These are phyloP conservation scores for Xylaria sp. DNA, from an alignment of 2,329 filamentous ascomycete genomes.

Conservation along the genomic window DNA sequence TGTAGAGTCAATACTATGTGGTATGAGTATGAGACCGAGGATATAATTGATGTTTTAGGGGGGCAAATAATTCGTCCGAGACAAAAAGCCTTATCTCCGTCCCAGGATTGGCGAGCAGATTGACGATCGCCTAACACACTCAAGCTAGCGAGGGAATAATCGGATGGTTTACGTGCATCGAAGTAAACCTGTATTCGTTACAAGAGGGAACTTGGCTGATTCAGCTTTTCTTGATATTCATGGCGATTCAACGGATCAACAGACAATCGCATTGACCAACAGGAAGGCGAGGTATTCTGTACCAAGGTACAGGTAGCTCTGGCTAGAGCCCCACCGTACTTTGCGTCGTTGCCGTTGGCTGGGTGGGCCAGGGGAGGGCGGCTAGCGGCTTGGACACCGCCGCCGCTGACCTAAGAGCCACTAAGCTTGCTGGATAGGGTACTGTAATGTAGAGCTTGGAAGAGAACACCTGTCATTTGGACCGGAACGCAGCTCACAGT, in stretches of 20 bases:
- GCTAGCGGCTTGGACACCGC: slow-evolving; percentile 20
- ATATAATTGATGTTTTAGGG: not conserved
- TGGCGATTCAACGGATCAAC: slow-evolving; percentile 2
- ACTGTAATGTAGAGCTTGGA: no score
- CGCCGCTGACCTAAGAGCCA: not conserved
- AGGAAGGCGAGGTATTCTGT: not conserved
- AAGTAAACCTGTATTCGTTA: not conserved
- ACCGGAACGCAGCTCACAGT: slow-evolving; percentile 32
- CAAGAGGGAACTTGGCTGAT: slow-evolving; percentile 13
- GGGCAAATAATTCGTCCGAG: not conserved
- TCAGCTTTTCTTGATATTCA: not conserved
- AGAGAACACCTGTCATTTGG: slow-evolving; percentile 49
- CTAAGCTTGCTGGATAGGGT: no score
- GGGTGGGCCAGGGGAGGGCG: slow-evolving; percentile 22
- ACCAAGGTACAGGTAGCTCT: not conserved
- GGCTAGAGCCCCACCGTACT: not conserved
- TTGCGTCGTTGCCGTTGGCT: not conserved
- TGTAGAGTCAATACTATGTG: not conserved
- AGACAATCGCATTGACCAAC: slow-evolving; percentile 19
- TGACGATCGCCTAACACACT: not conserved
- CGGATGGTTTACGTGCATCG: not conserved
- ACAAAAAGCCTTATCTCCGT: not conserved
- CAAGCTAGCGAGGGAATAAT: not conserved
- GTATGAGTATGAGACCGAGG: not conserved
- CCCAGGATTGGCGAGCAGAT: not conserved